phyloP scores from a whole-genome alignment of 148 eudicot genomes.

The Persicaria tinctoria region DNA sequence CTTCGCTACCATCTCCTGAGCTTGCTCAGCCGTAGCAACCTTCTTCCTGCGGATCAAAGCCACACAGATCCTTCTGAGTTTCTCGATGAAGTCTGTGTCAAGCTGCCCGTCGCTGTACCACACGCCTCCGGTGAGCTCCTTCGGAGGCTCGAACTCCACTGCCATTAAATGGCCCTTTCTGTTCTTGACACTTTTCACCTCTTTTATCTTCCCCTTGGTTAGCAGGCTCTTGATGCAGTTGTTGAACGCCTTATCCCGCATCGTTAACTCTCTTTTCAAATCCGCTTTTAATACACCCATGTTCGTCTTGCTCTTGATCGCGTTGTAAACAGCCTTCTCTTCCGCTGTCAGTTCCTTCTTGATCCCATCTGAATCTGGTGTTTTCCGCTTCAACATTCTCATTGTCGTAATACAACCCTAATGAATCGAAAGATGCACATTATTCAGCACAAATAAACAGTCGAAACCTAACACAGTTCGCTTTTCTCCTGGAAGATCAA shows the following conservation, averaged over 20 bases:
- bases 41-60: constrained; percentile 18
- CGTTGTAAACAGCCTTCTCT: constrained; percentile 29
- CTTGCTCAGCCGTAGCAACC: constrained; percentile 41
- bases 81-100: constrained; percentile 28
- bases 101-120: constrained; percentile 66
- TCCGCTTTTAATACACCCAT: constrained; percentile 53
- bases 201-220: constrained; percentile 36
- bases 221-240: constrained; percentile 42
- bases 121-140: constrained; percentile 60
- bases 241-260: constrained; percentile 12
- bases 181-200: constrained; percentile 46
- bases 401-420: background rate
- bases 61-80: constrained; percentile 22
- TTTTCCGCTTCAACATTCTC: constrained; percentile 24
- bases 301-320: constrained; percentile 41
- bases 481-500: background rate
- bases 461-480: background rate
- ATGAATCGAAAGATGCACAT: background rate
- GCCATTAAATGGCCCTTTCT: constrained; percentile 55
- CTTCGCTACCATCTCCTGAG: constrained; percentile 24
- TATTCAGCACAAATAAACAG: too few species aligned
- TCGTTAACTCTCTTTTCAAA: constrained; percentile 31
- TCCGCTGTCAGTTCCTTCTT: constrained; percentile 16
- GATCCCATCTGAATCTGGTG: constrained; percentile 5
- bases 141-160: constrained; percentile 58